Evolutionary conservation across 2,329 filamentous ascomycete species (phyloP).

Genomic region (Balansia obtecta): DNA sequence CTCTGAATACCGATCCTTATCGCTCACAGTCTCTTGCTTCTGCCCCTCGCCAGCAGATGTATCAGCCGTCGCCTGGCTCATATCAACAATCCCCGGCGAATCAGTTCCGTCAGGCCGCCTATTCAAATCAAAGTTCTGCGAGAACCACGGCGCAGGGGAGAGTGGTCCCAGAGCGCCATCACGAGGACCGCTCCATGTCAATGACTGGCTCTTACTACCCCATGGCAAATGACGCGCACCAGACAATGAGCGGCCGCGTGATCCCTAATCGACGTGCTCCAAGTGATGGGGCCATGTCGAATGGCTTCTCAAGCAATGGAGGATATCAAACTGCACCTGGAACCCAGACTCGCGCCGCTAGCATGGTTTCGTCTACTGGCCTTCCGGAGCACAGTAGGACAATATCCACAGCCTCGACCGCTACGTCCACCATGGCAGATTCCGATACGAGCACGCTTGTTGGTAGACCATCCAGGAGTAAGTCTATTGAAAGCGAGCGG

Average conservation of each 20-base stretch:
- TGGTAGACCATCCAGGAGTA: conserved; percentile 45
- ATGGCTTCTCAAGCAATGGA: conserved; percentile 23
- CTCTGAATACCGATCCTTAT: conserved; percentile 74
- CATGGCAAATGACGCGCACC: conserved; percentile 65
- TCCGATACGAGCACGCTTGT: conserved; percentile 34
- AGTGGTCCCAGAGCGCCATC: conserved; percentile 78
- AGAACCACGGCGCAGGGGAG: conserved; percentile 85
- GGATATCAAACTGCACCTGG: conserved; percentile 35
- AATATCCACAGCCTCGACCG: conserved; percentile 88
- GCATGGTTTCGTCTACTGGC: conserved; percentile 44
- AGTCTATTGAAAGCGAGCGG: conserved; percentile 41
- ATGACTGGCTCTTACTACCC: conserved; percentile 65
- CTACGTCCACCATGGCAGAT: conserved; percentile 58
- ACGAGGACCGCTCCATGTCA: conserved; percentile 91
- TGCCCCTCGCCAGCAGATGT: conserved; percentile 59
- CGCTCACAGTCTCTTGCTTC: conserved; percentile 88
- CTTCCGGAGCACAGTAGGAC: conserved; percentile 44
- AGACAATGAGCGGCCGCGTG: conserved; percentile 85
- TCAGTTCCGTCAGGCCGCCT: conserved; percentile 67
- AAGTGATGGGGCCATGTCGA: conserved; percentile 25
- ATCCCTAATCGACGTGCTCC: conserved; percentile 59
- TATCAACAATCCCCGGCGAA: conserved; percentile 57
- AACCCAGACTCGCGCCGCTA: conserved; percentile 45
- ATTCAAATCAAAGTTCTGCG: conserved; percentile 49
- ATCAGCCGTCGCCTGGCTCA: conserved; percentile 48